phyloP scores from a whole-genome alignment of 176 grass and related monocot species.

The Luzula sylvatica region DNA sequence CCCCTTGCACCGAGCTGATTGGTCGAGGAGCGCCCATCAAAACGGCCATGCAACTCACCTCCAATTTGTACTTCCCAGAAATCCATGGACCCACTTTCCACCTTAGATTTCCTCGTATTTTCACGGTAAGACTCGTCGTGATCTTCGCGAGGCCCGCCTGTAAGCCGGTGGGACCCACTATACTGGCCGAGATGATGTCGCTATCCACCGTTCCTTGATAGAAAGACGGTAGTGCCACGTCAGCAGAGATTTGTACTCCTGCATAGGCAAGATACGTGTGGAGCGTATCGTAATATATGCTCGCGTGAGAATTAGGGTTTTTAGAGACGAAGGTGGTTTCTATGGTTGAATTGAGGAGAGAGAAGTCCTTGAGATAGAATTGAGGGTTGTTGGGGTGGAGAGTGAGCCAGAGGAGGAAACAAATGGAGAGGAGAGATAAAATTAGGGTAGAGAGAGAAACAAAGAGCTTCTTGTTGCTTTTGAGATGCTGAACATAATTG shows the following conservation, averaged over 20 bases:
- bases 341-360: slow-evolving; percentile 17
- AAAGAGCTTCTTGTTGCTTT: slow-evolving; percentile 36
- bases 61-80: slow-evolving; percentile 36
- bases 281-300: slow-evolving; percentile 50
- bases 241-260: slow-evolving; percentile 25
- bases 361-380: slow-evolving; percentile 44
- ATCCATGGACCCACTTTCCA: slow-evolving; percentile 72
- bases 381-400: slow-evolving; percentile 44
- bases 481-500: slow-evolving; percentile 13
- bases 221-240: slow-evolving; percentile 28
- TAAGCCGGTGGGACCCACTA: slow-evolving; percentile 18
- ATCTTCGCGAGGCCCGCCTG: not conserved
- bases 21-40: not conserved
- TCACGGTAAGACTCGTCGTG: slow-evolving; percentile 28
- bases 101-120: slow-evolving; percentile 41
- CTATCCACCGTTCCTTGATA: slow-evolving; percentile 34
- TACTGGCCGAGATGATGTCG: slow-evolving; percentile 25
- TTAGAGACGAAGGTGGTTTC: slow-evolving; percentile 40
- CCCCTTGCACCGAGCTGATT: slow-evolving; percentile 8
- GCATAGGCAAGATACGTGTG: slow-evolving; percentile 38
- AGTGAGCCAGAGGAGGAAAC: slow-evolving; percentile 53
- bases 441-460: slow-evolving; percentile 12
- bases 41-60: slow-evolving; percentile 42
- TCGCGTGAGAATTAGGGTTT: slow-evolving; percentile 61
- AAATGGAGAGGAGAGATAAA: slow-evolving; percentile 27